Conservation (phyloP, 257 asterid species). For the Ilex asprella region DNA sequence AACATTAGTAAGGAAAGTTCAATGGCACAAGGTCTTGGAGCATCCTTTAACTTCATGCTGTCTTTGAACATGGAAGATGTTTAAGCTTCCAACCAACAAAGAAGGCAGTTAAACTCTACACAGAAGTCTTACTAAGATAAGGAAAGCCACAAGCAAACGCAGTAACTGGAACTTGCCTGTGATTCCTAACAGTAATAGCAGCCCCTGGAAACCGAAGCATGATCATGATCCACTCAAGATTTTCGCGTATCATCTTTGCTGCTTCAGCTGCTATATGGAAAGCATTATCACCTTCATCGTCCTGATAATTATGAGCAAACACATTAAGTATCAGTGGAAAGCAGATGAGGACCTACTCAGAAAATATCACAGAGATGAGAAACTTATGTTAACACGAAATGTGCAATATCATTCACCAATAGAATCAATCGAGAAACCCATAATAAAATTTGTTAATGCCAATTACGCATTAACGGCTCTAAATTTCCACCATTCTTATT, state of each 20-base stretch:
- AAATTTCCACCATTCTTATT: too few species aligned
- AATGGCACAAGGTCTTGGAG: background rate
- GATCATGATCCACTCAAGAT: slow-evolving; percentile 74
- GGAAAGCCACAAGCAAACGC: slow-evolving; percentile 13
- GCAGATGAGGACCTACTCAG: slow-evolving; percentile 2
- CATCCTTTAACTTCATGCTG: background rate
- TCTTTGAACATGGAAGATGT: background rate
- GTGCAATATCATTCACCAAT: slow-evolving; percentile 11
- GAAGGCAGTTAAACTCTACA: background rate
- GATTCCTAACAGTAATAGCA: slow-evolving; percentile 84
- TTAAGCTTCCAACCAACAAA: background rate
- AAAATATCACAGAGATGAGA: slow-evolving; percentile 7
- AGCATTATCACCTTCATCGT: slow-evolving; percentile 98
- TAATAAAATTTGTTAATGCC: too few species aligned
- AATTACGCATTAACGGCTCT: too few species aligned
- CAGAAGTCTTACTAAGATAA: background rate
- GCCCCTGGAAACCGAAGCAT: slow-evolving; percentile 86
- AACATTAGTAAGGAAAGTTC: background rate
- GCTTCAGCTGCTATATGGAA: slow-evolving; percentile 96
- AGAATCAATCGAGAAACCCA: background rate
- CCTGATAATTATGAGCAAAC: slow-evolving; percentile 47
- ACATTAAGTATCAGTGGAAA: slow-evolving; percentile 14
- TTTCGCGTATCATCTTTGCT: slow-evolving; percentile 96
- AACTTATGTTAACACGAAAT: slow-evolving; percentile 4
- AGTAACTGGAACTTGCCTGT: slow-evolving; percentile 62